Base-by-base conservation (phyloP, 2,329 filamentous ascomycete genomes). In the Neurospora crassa region DNA sequence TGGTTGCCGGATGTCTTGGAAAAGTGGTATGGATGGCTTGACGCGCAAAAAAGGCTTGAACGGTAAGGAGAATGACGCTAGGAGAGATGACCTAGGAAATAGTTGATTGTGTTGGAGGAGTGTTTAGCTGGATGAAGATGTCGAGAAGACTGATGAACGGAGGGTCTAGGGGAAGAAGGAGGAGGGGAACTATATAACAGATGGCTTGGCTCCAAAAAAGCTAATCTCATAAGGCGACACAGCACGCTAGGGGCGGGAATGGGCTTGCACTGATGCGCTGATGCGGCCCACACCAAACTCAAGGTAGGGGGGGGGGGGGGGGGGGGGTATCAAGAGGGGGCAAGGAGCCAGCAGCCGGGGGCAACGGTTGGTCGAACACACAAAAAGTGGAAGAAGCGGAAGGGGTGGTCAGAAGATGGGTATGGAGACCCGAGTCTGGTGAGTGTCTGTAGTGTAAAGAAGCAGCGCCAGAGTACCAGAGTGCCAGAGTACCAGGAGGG, bases 171-270 rank as follows among this genome's bases (percentile, higher is more conserved):
- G 29, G 29, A 42, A 42, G 24, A 43, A 68, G 18, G 53, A 34
- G 34, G 69, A 14, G 68, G 68, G 43, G 37, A 47, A 42, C 70
- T 72, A 73, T 74, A 74, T 74, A 74, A 72, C 68, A 72, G 73
- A 71, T 59, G 71, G 43, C 53, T 59, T 37, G 42, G 47, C 68
- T 40, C 24, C 10, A 2, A 34, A 63, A 42, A 37, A 29, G 16
- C 47, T 63, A 53, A 68, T 71, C 67, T 70, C 69, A 73, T 71
- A 72, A 73, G 73, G 73, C 73, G 71, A 71, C 68, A 71, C 68
- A 69, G 24, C 37, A 63, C 53, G 24, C 24, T 34, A 63, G 53
- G 53, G 53, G 53, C 53, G 53, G 53, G 53, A 63, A 63, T 63
- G 24, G 42, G 34, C 68, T 43, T 69, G 68, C 37, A 45, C 68